Conservation (phyloP, 169 alveolate species). For the Plasmodium ovale region DNA sequence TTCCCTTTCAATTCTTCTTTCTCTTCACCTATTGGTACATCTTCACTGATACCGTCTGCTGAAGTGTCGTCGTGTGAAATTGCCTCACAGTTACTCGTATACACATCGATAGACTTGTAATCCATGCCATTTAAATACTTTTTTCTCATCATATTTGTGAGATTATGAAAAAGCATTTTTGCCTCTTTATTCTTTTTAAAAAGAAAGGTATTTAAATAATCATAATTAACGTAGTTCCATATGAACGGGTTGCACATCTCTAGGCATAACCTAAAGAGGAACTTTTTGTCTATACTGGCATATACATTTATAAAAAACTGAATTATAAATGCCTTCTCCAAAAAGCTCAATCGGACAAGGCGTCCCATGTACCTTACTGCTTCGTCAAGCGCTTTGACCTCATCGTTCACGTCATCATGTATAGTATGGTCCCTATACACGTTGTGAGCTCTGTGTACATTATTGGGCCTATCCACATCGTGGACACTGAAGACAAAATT, state of each 20-base stretch:
- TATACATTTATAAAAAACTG: slow-evolving; percentile 73
- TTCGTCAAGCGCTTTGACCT: not conserved
- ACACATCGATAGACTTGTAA: slow-evolving; percentile 17
- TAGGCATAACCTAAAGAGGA: slow-evolving; percentile 55
- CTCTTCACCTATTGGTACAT: not conserved
- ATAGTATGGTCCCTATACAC: not conserved
- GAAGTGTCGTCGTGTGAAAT: not conserved
- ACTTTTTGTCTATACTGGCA: slow-evolving; percentile 72
- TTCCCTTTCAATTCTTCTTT: not conserved
- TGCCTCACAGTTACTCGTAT: slow-evolving; percentile 27
- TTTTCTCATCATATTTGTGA: slow-evolving; percentile 41
- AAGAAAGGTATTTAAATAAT: slow-evolving; percentile 52
- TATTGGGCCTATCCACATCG: not conserved
- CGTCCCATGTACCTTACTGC: not conserved
- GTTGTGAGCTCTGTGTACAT: no score
- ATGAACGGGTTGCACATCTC: slow-evolving; percentile 71
- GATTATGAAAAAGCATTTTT: slow-evolving; percentile 29
- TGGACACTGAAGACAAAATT: slow-evolving; percentile 54
- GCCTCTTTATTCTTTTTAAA: slow-evolving; percentile 64
- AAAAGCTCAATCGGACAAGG: slow-evolving; percentile 31
- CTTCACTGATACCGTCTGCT: not conserved
- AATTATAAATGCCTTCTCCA: slow-evolving; percentile 43
- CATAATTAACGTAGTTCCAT: slow-evolving; percentile 45
- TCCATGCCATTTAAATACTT: slow-evolving; percentile 45
- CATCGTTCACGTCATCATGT: not conserved